Conservation (phyloP, 306 rosid genomes). For the Gynostemma pentaphyllum region DNA sequence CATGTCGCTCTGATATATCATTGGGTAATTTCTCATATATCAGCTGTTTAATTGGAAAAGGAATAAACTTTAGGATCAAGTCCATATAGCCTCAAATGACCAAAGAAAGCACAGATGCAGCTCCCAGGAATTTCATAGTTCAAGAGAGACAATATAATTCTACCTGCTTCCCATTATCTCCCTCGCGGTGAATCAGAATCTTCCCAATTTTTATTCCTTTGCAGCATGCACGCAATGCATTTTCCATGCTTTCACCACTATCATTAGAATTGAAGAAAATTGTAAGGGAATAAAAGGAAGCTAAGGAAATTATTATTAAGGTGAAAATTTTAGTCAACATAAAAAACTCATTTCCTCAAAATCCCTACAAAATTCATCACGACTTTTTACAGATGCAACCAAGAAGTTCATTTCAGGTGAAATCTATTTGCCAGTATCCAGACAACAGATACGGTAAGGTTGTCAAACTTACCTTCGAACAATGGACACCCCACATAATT, state of each 20-base stretch:
- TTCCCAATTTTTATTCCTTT: conserved; percentile 98
- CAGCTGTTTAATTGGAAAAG: conserved; percentile 46
- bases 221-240: conserved; percentile 95
- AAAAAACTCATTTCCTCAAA: neutral
- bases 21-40: conserved; percentile 93
- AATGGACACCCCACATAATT: conserved; percentile 90
- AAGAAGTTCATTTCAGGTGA: neutral
- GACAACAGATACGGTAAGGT: conserved; percentile 29
- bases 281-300: conserved; percentile 4
- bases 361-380: neutral
- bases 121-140: neutral
- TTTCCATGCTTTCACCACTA: conserved; percentile 99
- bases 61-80: neutral
- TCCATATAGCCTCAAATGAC: neutral
- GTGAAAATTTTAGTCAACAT: too few species aligned
- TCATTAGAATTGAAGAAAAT: conserved; percentile 15
- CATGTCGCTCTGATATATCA: conserved; percentile 96
- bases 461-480: conserved; percentile 79
- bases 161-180: conserved; percentile 94
- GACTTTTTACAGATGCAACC: neutral
- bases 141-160: neutral
- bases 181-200: conserved; percentile 94
- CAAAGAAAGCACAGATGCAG: conserved; percentile 3
- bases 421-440: neutral
- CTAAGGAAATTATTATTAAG: conserved; percentile 1